Base-by-base conservation (phyloP, 352 stramenopile species). In the Thalassiosira sp. region DNA sequence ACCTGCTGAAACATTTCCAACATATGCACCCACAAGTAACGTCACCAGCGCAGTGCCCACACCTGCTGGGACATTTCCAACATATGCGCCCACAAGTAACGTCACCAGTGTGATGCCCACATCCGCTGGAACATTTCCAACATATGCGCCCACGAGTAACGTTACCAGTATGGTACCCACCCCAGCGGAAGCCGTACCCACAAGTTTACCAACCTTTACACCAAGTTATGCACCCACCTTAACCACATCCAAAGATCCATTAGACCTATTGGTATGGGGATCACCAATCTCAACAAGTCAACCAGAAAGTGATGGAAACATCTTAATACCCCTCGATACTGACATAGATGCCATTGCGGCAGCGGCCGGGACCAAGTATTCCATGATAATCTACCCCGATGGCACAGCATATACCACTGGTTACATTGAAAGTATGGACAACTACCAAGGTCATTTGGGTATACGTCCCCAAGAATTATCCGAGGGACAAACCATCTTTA, bases 371-470 rank as follows among this genome's bases (percentile, higher is more conserved):
- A 59, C 64, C 27, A 72, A 45, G 18, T 84, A 84, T 75, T 76
- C 69, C n/a, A 27, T 84, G 8, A 11, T 79, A 10, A 22, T 84
- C 33, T 31, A 28, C 27, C 8, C 56, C 18, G 48, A 71, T 66
- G 76, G 76, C 5, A 51, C 42, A 16, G 69, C 69, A 1, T 60
- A 42, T 24, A 67, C 69, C 28, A 43, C 76, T 11, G 76, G 76
- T 48, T 37, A 56, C 3, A 70, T 79, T 43, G 22, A 40, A 54
- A 49, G 27, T 16, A 16, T 74, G 42, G 58, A 67, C 24, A 24
- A 64, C 31, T 79, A 79, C 28, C 45, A 71, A 22, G 76, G 76
- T 37, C 75, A 79, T 68, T 53, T 83, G 6, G 75, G 75, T 20
- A 43, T 83, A 45, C 42, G 31, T 0, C 48, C 56, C 11, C 18